These are phyloP conservation scores for Magnaporthiopsis poae DNA, from an alignment of 2,329 filamentous ascomycete genomes.

Conservation along the genomic window DNA sequence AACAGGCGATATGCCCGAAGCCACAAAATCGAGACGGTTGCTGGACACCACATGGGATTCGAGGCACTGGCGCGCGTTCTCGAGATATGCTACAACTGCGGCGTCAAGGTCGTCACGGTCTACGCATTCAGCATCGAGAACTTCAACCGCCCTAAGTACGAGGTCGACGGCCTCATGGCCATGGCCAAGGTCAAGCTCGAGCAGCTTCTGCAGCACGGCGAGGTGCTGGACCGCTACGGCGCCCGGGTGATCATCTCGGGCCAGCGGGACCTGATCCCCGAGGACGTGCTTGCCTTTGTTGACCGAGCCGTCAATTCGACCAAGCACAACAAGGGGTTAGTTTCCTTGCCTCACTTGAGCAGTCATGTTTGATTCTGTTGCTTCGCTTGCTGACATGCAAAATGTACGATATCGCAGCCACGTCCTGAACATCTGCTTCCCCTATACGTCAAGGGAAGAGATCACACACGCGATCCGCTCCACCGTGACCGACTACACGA, in stretches of 20 bases:
- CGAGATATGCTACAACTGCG: slow-evolving; percentile 95
- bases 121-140: slow-evolving; percentile 99
- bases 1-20: slow-evolving; percentile 85
- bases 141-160: slow-evolving; percentile 91
- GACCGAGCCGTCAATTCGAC: slow-evolving; percentile 81
- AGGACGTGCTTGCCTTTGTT: slow-evolving; percentile 80
- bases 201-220: slow-evolving; percentile 85
- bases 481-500: slow-evolving; percentile 79
- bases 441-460: slow-evolving; percentile 90
- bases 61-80: slow-evolving; percentile 86
- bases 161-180: slow-evolving; percentile 94
- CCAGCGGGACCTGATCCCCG: slow-evolving; percentile 70
- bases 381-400: background rate
- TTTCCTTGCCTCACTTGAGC: slow-evolving; percentile 6
- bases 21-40: slow-evolving; percentile 89
- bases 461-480: slow-evolving; percentile 82
- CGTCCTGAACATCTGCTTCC: slow-evolving; percentile 87
- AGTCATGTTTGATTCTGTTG: background rate
- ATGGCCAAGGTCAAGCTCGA: slow-evolving; percentile 91
- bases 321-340: slow-evolving; percentile 69
- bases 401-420: slow-evolving; percentile 26
- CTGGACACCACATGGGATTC: slow-evolving; percentile 91
- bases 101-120: slow-evolving; percentile 91
- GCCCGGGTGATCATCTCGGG: slow-evolving; percentile 78
- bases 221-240: slow-evolving; percentile 84